Conservation (phyloP, 192 early-diverging fungal genomes). For the Podila epicladia region DNA sequence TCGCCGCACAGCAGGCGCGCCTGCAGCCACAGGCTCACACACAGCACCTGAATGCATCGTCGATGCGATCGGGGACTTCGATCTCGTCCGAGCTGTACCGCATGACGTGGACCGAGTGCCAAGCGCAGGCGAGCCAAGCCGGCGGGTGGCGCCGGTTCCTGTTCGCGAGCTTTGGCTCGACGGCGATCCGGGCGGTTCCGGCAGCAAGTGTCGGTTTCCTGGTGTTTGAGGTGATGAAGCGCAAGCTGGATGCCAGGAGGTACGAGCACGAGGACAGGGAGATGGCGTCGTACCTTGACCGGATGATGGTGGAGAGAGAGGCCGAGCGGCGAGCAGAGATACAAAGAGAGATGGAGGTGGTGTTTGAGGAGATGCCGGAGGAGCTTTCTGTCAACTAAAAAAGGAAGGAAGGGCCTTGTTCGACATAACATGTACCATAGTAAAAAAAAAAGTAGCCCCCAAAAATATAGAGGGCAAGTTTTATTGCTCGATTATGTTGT, state of each 20-base stretch:
- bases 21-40: slow-evolving; percentile 33
- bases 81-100: slow-evolving; percentile 55
- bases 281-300: slow-evolving; percentile 39
- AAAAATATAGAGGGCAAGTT: no score
- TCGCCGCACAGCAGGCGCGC: slow-evolving; percentile 50
- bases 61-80: slow-evolving; percentile 30
- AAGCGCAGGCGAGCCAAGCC: slow-evolving; percentile 41
- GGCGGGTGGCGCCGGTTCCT: slow-evolving; percentile 60
- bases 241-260: slow-evolving; percentile 58
- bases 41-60: slow-evolving; percentile 46
- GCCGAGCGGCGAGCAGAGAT: slow-evolving; percentile 19
- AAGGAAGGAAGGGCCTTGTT: no score
- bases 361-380: neutral
- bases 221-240: slow-evolving; percentile 71
- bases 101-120: slow-evolving; percentile 64
- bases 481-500: neutral
- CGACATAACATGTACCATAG: no score
- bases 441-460: no score
- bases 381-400: neutral
- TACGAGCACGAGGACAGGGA: slow-evolving; percentile 47
- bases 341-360: neutral
- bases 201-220: slow-evolving; percentile 71
- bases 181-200: slow-evolving; percentile 60
- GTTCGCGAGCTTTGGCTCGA: slow-evolving; percentile 61
- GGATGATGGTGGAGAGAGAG: slow-evolving; percentile 41